These are phyloP conservation scores for Hypholoma sublateritium DNA, from an alignment of 768 basidiomycete species.

Conservation along the genomic window DNA sequence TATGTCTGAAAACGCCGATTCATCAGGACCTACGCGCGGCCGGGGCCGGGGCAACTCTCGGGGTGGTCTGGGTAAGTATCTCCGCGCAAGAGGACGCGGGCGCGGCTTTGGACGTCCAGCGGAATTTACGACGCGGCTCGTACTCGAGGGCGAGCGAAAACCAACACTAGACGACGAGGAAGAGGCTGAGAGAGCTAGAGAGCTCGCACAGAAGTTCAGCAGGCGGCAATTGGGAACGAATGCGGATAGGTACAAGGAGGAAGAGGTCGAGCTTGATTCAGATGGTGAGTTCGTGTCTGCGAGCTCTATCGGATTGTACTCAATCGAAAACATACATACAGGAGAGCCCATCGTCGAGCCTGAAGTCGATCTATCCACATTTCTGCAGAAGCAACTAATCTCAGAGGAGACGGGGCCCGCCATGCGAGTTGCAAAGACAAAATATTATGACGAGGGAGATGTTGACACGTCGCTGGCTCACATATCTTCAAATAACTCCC, in stretches of 20 bases:
- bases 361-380: conserved; percentile 68
- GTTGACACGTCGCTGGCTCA: conserved; percentile 60
- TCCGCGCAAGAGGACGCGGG: conserved; percentile 69
- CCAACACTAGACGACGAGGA: conserved; percentile 41
- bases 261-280: conserved; percentile 65
- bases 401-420: conserved; percentile 35
- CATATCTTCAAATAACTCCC: conserved; percentile 35
- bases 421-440: conserved; percentile 18
- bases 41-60: conserved; percentile 57
- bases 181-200: conserved; percentile 50
- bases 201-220: conserved; percentile 49
- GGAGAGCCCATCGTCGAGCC: conserved; percentile 70
- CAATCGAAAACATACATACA: conserved; percentile 17
- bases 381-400: conserved; percentile 63
- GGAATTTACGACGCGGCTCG: conserved; percentile 58
- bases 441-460: conserved; percentile 51
- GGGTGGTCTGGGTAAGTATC: conserved; percentile 72
- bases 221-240: conserved; percentile 66
- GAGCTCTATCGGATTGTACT: background rate
- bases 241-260: conserved; percentile 72
- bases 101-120: conserved; percentile 61
- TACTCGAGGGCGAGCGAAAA: conserved; percentile 57
- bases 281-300: conserved; percentile 49
- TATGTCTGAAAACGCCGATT: conserved; percentile 8
- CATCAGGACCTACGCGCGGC: conserved; percentile 30